phyloP scores from a whole-genome alignment of 169 alveolate species.

The Plasmodium billcollinsi region DNA sequence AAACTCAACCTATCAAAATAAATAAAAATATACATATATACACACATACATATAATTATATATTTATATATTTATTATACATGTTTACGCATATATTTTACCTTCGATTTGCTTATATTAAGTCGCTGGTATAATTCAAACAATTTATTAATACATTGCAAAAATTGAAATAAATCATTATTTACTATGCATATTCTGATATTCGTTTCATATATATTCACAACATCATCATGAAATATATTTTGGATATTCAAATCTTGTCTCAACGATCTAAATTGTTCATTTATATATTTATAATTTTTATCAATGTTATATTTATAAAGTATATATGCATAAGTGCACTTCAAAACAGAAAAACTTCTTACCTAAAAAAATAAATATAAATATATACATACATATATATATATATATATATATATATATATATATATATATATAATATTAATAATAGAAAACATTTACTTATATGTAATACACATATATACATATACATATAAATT shows the following conservation, averaged over 20 bases:
- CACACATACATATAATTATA: neutral
- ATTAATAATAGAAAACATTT: neutral
- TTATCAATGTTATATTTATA: constrained; percentile 79
- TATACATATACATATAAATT: neutral
- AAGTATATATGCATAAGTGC: constrained; percentile 82
- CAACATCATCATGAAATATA: constrained; percentile 89
- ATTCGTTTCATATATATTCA: constrained; percentile 93
- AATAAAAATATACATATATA: constrained; percentile 14
- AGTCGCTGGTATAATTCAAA: constrained; percentile 87
- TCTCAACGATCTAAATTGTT: constrained; percentile 93
- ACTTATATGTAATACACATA: neutral
- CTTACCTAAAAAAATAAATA: constrained; percentile 16
- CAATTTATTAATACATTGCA: constrained; percentile 95
- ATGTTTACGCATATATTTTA: neutral
- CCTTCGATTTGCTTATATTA: constrained; percentile 77
- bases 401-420: neutral
- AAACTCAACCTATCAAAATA: constrained; percentile 77
- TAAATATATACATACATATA: neutral
- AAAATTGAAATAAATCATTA: constrained; percentile 94
- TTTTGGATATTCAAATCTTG: constrained; percentile 96
- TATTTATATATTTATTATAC: neutral
- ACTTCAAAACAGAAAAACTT: constrained; percentile 42
- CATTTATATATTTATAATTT: constrained; percentile 90
- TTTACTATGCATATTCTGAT: constrained; percentile 94
- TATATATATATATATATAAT: neutral